Conservation (phyloP, 192 early-diverging fungal genomes). For the Backusella sp. region DNA sequence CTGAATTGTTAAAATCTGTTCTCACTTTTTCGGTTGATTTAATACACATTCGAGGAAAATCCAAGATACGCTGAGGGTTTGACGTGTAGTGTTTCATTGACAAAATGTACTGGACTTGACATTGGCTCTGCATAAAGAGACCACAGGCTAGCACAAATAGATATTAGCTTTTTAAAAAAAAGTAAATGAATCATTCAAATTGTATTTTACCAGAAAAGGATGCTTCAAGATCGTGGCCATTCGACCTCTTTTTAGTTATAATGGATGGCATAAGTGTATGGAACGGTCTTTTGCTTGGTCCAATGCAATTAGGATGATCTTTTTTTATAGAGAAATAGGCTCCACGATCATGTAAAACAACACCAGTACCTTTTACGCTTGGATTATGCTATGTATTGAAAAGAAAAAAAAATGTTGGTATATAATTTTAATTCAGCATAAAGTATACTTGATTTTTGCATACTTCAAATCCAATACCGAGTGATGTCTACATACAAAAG, state of each 20-base stretch:
- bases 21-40: conserved; percentile 29
- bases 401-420: neutral
- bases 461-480: neutral
- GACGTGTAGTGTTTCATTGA: conserved; percentile 59
- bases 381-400: conserved; percentile 34
- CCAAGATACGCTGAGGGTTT: conserved; percentile 65
- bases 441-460: neutral
- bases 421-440: neutral
- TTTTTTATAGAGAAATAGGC: conserved; percentile 60
- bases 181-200: neutral
- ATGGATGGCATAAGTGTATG: conserved; percentile 80
- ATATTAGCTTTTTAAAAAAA: neutral
- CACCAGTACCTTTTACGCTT: conserved; percentile 59
- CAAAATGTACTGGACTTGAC: conserved; percentile 74
- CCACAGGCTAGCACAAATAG: conserved; percentile 56
- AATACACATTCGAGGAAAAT: conserved; percentile 68
- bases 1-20: conserved; percentile 11
- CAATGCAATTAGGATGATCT: conserved; percentile 62
- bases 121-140: conserved; percentile 79
- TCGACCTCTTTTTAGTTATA: conserved; percentile 41
- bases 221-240: conserved; percentile 37
- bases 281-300: conserved; percentile 66
- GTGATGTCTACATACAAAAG: neutral
- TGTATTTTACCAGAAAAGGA: conserved; percentile 43
- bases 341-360: conserved; percentile 69